Base-by-base conservation (phyloP, 2,329 filamentous ascomycete species). In the Neofusicoccum umdonicola region DNA sequence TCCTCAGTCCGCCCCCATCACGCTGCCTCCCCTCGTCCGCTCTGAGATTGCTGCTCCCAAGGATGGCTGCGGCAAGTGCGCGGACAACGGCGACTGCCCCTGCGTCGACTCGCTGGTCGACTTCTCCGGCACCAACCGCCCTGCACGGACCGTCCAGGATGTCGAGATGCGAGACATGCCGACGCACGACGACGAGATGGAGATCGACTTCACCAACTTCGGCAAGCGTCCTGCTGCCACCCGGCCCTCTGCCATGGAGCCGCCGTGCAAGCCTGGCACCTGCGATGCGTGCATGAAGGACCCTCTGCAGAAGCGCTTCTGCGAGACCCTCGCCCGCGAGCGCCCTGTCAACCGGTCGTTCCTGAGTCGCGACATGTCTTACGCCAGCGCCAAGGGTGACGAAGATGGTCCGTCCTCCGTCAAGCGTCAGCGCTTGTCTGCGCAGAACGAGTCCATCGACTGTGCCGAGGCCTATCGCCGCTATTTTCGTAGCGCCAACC, bases 251-350 rank as follows among this genome's bases (percentile, higher is more conserved):
- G 39, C 54, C 45, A 64, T 64, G 63, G 63, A 64, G 63, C 63
- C 63, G 4, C 52, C 52, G 5, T 64, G 63, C 63, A 62, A 62
- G 56, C 75, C 76, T 1, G 75, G 76, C n/a, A 73, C 73, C 44
- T 78, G 76, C 65, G 69, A 68, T 11, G 74, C 74, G 51, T 78
- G 76, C 57, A 71, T 74, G 67, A 65, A 67, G 15, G 73, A 78
- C 61, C 76, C 76, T 8, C 68, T 69, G 13, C 73, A 77, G 66
- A 64, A 64, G 54, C 63, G 63, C 45, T 64, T 64, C 63, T 64
- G 63, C 63, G 63, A 64, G 27, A 64, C 63, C 35, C 63, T 64
- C 17, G 63, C 63, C 56, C 52, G 63, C 35, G 63, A 64, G 42
- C 63, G 63, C 17, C 63, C 63, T 9, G 57, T 54, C 19, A 60